These are phyloP conservation scores for Forsythia suspensa DNA, from an alignment of 257 asterid genomes.

Conservation along the genomic window DNA sequence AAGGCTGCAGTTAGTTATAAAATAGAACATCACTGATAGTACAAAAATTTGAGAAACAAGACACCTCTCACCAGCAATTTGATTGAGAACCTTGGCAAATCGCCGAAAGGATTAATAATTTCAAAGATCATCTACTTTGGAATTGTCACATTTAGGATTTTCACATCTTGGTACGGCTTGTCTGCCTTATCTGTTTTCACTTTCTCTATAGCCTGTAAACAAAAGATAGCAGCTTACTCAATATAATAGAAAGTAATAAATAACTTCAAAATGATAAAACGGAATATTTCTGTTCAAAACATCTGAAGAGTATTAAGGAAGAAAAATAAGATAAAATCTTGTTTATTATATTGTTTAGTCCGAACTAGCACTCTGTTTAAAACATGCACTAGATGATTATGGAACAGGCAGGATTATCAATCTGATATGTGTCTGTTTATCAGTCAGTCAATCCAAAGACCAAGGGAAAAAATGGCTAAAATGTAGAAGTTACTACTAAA, in stretches of 20 bases:
- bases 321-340: background rate
- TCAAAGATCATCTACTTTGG: constrained; percentile 49
- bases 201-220: constrained; percentile 79
- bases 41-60: constrained; percentile 11
- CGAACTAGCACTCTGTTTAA: no score
- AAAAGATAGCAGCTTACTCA: background rate
- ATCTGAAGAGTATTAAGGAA: background rate
- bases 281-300: background rate
- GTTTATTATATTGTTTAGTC: no score
- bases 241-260: background rate
- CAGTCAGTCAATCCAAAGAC: background rate
- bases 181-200: constrained; percentile 91
- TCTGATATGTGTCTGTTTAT: background rate
- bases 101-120: background rate
- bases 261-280: background rate
- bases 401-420: no score
- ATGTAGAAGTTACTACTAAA: background rate
- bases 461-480: background rate
- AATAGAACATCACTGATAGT: background rate
- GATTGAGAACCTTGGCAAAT: background rate
- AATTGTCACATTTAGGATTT: constrained; percentile 85
- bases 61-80: background rate
- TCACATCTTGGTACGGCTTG: constrained; percentile 90
- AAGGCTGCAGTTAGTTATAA: background rate
- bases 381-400: no score